Percentiles rank a stretch among this genome's conserved stretches.
Conservation (phyloP, 2,329 filamentous ascomycete species). For the Moelleriella libera region DNA sequence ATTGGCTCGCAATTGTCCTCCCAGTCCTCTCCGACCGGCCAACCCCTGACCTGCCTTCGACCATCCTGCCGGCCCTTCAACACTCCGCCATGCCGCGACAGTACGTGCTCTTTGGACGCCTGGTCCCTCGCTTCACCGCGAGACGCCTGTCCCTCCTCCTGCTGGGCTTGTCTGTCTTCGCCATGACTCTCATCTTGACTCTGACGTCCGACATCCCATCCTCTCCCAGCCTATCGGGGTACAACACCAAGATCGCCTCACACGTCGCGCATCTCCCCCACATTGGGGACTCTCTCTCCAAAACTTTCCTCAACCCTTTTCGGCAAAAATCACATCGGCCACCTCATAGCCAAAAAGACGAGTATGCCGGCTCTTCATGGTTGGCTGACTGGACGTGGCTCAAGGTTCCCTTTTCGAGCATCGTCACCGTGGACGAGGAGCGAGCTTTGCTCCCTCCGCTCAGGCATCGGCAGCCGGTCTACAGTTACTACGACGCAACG, state of each 20-base stretch:
- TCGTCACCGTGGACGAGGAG: slow-evolving; percentile 66
- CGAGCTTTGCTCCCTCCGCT: slow-evolving; percentile 72
- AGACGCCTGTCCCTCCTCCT: slow-evolving; percentile 39
- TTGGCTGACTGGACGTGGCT: slow-evolving; percentile 83
- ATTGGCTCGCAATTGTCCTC: too few relatives aligned
- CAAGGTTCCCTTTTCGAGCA: slow-evolving; percentile 69
- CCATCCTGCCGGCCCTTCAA: not conserved
- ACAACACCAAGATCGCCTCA: slow-evolving; percentile 34
- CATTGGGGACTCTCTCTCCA: slow-evolving; percentile 24
- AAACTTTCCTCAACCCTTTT: slow-evolving; percentile 50
- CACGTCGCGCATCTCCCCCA: slow-evolving; percentile 12
- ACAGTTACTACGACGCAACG: slow-evolving; percentile 77
- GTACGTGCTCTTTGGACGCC: slow-evolving; percentile 27
- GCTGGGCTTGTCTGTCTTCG: slow-evolving; percentile 34
- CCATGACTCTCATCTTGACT: slow-evolving; percentile 38
- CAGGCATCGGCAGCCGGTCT: slow-evolving; percentile 55
- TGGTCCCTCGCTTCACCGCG: slow-evolving; percentile 34
- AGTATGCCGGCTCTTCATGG: slow-evolving; percentile 68
- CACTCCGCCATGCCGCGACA: slow-evolving; percentile 14
- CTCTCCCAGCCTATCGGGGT: slow-evolving; percentile 32
- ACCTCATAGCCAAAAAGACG: slow-evolving; percentile 63
- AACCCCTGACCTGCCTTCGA: not conserved
- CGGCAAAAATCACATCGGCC: slow-evolving; percentile 56
- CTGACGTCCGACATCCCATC: slow-evolving; percentile 33
- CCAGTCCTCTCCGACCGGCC: not conserved